Evolutionary conservation across 1,284 basidiomycete species (phyloP), one percentile per base, ranked within the genome.

Genomic region (Pseudozyma hubeiensis): DNA sequence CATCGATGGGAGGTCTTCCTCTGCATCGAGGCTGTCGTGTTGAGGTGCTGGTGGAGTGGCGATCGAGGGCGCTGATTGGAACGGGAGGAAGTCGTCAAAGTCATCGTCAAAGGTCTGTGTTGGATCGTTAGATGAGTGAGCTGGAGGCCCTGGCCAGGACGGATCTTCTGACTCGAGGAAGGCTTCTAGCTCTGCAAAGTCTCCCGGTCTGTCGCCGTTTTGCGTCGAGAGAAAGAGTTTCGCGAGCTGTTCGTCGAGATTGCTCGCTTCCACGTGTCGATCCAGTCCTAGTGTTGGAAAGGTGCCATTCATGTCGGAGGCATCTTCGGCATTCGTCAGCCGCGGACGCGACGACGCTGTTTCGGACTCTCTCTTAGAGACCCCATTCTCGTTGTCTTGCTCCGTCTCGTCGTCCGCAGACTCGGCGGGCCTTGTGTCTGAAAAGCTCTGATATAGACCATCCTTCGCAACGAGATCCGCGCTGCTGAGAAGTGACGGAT

Each of bases 161-260:
- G 74, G 74, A 50, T 76, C 74, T 52, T 73, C 37, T 5, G 63
- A 63, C 14, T 73, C 61, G 14, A 76, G 59, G 19, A 76, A 76
- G 3, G 59, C 74, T 63, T 76, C 74, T 16, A 76, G 61, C 35
- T 73, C 53, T 7, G 64, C 66, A 13, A 74, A 31, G 11, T 68
- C 70, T 14, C n/a, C 29, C 10, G 58, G 43, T 34, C 44, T 30
- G 16, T 7, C 29, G n/a, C 43, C 52, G 37, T 31, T 17, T 24
- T 50, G 45, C 14, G 53, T 41, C 40, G 60, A 33, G 17, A 69
- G 63, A 44, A 68, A 74, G 11, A 68, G 58, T n/a, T 62, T 58
- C 14, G 71, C 63, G 5, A 74, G 53, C 37, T 65, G 54, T 46
- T 64, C 64, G 48, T 76, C 64, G 7, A 71, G 43, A n/a, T 57